A percentile compares a stretch with the other conserved stretches of the same genome.
These are phyloP conservation scores for Diaporthe ampelina DNA, from an alignment of 2,329 filamentous ascomycete genomes.

Conservation along the genomic window DNA sequence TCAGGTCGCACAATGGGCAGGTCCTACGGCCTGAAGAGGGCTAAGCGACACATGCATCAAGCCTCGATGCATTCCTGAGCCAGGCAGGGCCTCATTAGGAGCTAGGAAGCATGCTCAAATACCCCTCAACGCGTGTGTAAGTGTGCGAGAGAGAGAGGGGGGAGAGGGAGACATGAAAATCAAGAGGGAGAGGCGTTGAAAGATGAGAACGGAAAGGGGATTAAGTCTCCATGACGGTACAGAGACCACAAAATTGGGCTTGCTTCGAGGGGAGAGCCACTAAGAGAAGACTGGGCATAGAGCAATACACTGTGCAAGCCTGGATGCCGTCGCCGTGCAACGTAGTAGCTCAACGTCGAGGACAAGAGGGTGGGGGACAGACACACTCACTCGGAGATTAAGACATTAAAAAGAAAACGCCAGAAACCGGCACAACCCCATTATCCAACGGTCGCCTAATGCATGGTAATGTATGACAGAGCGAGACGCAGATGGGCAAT, in stretches of 20 bases:
- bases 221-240: not conserved
- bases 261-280: not conserved
- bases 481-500: conserved; percentile 25
- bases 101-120: not conserved
- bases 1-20: conserved; percentile 32
- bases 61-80: conserved; percentile 29
- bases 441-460: conserved; percentile 33
- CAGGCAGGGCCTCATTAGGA: not conserved
- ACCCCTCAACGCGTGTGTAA: not conserved
- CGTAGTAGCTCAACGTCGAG: conserved; percentile 26
- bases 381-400: conserved; percentile 24
- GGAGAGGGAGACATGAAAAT: not conserved
- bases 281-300: not conserved
- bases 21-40: conserved; percentile 37
- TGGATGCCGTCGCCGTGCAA: conserved; percentile 11
- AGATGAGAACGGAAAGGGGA: not conserved
- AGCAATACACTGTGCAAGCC: conserved; percentile 2
- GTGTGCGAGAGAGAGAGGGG: not conserved
- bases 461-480: conserved; percentile 28
- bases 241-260: not conserved
- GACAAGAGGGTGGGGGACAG: not conserved
- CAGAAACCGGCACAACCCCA: not conserved
- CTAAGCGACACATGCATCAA: conserved; percentile 28
- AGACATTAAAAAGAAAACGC: not conserved
- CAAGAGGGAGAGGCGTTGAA: no score